Evolutionary conservation across 768 basidiomycete genomes (phyloP), one percentile per base, ranked within the genome.

Genomic region (Hypholoma fasciculare): DNA sequence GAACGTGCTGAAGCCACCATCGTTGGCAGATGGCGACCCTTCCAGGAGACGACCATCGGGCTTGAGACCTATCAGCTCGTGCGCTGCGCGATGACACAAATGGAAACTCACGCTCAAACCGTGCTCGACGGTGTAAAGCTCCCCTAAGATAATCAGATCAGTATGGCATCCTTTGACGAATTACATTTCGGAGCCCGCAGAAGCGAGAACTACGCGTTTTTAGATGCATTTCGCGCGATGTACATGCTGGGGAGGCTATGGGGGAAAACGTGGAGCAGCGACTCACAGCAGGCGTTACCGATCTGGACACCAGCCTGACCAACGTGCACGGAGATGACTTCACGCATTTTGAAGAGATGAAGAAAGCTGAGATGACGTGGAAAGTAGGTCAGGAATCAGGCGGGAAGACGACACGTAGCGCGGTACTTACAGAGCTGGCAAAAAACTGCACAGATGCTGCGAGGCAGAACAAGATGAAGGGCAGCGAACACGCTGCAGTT

Each of bases 121-220:
- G 76, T 98, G 97, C 77, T 99, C 97, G 67, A 97, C 88, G 70
- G 95, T 97, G 81, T 99, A 99, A 61, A 98, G 86, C 78, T 98
- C 96, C 96, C 93, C 92, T 94, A 73, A 27, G 69, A 73, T 67
- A 70, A 70, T 67, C 69, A 52, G 65, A 72, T 80, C 65, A 80
- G 77, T 67, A 75, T 72, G 67, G 69, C 62, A 65, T 69, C 63
- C 70, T 68, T 67, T 70, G 64, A 42, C 16, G 57, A 58, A 57
- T 56, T 63, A 52, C 30, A 7, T 7, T 7, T 34, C 30, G 30
- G 30, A 42, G 36, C n/a, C 46, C 34, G 57, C 55, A 47, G 54
- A 37, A 61, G 64, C 67, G 50, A 61, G 61, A 64, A 62, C 57
- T 67, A 77, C 73, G 77, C 74, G 77, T 74, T 67, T 68, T 55